Percentiles rank a stretch among this genome's conserved stretches.
phyloP scores from a whole-genome alignment of 129 eudicot genomes.

The Artemisia tridentata region DNA sequence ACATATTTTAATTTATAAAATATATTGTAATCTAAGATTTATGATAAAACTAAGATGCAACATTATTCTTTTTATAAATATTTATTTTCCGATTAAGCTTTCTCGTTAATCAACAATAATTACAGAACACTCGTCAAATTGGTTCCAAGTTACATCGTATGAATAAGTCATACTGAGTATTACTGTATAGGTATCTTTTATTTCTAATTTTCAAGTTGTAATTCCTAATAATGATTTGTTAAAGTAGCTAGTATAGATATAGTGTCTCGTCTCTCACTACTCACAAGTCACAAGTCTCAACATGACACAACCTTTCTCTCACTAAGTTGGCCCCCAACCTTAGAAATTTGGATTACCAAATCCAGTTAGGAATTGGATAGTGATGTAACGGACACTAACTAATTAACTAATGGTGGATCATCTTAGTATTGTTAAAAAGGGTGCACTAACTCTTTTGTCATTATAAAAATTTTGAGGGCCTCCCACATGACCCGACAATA shows the following conservation, averaged over 20 bases:
- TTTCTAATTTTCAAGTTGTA: neutral
- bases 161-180: too few relatives aligned
- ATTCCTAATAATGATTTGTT: neutral
- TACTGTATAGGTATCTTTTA: too few relatives aligned
- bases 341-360: slow-evolving; percentile 60
- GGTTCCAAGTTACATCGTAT: too few relatives aligned
- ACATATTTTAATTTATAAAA: too few relatives aligned
- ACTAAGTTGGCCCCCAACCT: slow-evolving; percentile 65
- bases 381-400: slow-evolving; percentile 25
- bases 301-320: slow-evolving; percentile 5
- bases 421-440: slow-evolving; percentile 17
- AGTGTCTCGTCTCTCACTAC: neutral
- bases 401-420: slow-evolving; percentile 10
- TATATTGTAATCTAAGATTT: too few relatives aligned
- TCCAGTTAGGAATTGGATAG: slow-evolving; percentile 35
- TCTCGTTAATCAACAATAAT: too few relatives aligned
- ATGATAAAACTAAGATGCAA: too few relatives aligned
- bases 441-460: slow-evolving; percentile 29
- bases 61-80: too few relatives aligned
- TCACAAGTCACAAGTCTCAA: neutral
- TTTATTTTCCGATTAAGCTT: too few relatives aligned
- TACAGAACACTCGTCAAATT: too few relatives aligned
- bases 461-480: slow-evolving; percentile 9
- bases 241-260: neutral
- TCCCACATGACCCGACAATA: slow-evolving; percentile 16